These are phyloP conservation scores for Malus sylvestris DNA, from an alignment of 306 rosid species.

Conservation along the genomic window DNA sequence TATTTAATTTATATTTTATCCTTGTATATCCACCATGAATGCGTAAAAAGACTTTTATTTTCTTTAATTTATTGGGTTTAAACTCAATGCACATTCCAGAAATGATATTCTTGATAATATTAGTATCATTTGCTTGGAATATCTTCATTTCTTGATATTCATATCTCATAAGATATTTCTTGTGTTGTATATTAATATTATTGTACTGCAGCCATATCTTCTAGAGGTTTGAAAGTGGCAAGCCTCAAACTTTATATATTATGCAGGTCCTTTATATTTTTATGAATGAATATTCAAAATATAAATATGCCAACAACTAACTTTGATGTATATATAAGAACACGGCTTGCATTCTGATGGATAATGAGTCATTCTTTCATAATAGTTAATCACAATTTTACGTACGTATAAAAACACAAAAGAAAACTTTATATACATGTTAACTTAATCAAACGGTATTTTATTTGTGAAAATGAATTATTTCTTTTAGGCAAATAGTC, in stretches of 20 bases:
- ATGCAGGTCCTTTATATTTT: background rate
- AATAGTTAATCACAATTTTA: background rate
- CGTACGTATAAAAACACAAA: no score
- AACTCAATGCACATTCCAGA: background rate
- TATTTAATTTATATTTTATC: background rate
- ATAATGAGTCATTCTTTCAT: background rate
- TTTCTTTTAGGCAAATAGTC: no score
- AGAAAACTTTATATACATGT: background rate
- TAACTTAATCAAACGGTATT: no score
- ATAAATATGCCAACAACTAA: background rate
- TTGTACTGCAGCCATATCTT: constrained; percentile 6
- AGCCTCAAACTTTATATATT: background rate
- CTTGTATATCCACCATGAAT: background rate
- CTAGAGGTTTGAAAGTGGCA: constrained; percentile 11
- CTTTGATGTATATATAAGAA: background rate
- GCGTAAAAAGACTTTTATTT: background rate
- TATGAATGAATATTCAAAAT: background rate
- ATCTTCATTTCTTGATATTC: background rate
- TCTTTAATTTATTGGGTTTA: background rate
- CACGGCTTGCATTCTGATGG: background rate
- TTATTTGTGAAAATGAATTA: no score
- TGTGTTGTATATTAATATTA: background rate
- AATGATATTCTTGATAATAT: background rate
- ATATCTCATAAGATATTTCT: background rate
- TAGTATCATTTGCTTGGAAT: background rate